Percentiles rank a stretch among this genome's conserved stretches.
These are phyloP conservation scores for Oxyria digyna DNA, from an alignment of 148 eudicot species.

Conservation along the genomic window DNA sequence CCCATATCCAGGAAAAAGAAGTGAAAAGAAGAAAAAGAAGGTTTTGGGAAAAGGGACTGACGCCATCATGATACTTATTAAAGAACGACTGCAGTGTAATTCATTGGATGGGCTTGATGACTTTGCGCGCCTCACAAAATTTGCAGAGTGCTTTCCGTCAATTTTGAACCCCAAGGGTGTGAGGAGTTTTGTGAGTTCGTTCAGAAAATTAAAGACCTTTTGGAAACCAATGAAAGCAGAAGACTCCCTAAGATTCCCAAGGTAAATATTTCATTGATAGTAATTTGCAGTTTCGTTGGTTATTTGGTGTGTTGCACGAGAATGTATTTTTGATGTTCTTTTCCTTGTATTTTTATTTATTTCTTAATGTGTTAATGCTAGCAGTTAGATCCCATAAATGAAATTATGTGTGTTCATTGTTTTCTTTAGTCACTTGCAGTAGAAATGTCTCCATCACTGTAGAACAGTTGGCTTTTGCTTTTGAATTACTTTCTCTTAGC, in stretches of 20 bases:
- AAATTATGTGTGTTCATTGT: background rate
- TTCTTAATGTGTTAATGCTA: background rate
- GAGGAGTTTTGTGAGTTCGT: conserved; percentile 28
- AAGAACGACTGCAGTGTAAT: conserved; percentile 35
- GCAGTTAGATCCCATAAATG: background rate
- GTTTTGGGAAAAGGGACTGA: conserved; percentile 71
- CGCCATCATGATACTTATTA: conserved; percentile 43
- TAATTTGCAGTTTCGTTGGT: background rate
- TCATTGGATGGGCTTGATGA: conserved; percentile 14
- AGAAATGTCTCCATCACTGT: background rate
- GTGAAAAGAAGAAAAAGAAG: conserved; percentile 43
- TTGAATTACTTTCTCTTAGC: background rate
- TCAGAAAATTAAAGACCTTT: conserved; percentile 63
- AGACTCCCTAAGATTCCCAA: conserved; percentile 90
- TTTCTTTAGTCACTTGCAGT: background rate
- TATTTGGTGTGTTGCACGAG: background rate
- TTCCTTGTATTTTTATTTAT: background rate
- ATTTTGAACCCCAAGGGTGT: conserved; percentile 41
- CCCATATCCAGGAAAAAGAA: conserved; percentile 32
- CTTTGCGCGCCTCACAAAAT: conserved; percentile 20
- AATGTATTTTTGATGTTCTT: background rate
- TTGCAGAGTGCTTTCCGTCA: conserved; percentile 22
- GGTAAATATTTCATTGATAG: conserved; percentile 25
- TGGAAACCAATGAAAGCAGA: conserved; percentile 87
- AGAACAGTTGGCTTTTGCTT: background rate